phyloP scores from a whole-genome alignment of 2,329 filamentous ascomycete genomes.

The Cordyceps pruinosa region DNA sequence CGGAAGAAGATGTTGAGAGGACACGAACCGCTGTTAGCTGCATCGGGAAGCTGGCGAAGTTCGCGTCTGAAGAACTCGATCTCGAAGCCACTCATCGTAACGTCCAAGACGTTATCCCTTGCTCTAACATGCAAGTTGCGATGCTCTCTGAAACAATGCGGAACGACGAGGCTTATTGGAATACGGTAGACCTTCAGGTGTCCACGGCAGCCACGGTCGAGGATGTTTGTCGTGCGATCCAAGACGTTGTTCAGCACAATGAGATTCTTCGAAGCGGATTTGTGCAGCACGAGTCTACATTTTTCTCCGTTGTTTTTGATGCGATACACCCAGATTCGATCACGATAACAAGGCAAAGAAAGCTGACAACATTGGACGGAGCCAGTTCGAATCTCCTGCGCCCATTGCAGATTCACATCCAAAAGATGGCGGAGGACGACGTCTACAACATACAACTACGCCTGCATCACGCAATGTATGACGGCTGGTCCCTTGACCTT shows the following conservation, averaged over 20 bases:
- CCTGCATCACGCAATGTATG: constrained; percentile 79
- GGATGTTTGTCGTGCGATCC: constrained; percentile 43
- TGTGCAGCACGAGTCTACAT: constrained; percentile 35
- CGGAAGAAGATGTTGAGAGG: not conserved
- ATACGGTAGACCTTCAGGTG: constrained; percentile 64
- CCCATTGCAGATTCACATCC: constrained; percentile 58
- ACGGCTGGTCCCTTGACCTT: constrained; percentile 87
- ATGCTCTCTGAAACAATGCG: constrained; percentile 71
- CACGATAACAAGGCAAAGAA: constrained; percentile 28
- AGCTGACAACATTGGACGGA: constrained; percentile 27
- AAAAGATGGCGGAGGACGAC: constrained; percentile 16
- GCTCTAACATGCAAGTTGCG: constrained; percentile 67
- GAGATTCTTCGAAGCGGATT: constrained; percentile 72
- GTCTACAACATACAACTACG: constrained; percentile 40
- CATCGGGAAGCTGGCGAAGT: not conserved
- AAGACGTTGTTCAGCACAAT: constrained; percentile 45
- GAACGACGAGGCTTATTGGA: constrained; percentile 62
- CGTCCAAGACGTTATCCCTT: constrained; percentile 45
- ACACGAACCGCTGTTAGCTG: not conserved
- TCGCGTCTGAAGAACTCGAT: not conserved
- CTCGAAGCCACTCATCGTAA: constrained; percentile 11
- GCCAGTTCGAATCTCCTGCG: constrained; percentile 35
- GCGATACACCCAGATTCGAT: constrained; percentile 38
- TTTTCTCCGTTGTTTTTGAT: constrained; percentile 53
- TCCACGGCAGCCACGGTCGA: constrained; percentile 26